phyloP scores from a whole-genome alignment of 2,329 filamentous ascomycete species.

The Fusarium euwallaceae region DNA sequence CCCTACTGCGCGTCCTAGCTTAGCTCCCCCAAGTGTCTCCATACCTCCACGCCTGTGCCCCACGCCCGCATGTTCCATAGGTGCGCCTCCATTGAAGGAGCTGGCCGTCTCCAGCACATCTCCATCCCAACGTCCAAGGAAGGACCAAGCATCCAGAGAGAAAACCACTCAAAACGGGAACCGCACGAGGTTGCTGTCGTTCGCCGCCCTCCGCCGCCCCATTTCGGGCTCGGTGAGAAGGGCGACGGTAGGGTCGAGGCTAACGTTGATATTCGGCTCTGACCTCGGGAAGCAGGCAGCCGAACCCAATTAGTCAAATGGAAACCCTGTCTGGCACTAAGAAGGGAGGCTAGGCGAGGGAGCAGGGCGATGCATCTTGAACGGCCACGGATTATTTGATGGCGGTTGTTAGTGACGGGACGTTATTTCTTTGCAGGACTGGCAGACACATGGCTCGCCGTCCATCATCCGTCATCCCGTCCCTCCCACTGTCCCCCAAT shows the following conservation, averaged over 20 bases:
- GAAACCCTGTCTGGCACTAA: conserved; percentile 4
- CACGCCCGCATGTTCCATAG: conserved; percentile 34
- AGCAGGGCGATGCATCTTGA: conserved; percentile 2
- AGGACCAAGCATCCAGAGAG: background rate
- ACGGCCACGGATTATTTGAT: conserved; percentile 20
- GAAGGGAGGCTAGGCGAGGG: background rate
- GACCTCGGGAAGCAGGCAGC: conserved; percentile 28
- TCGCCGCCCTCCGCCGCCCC: conserved; percentile 6
- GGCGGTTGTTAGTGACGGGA: conserved; percentile 18
- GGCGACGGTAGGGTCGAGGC: conserved; percentile 20
- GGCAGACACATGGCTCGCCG: conserved; percentile 25
- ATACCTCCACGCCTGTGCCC: conserved; percentile 25
- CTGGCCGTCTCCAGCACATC: conserved; percentile 13
- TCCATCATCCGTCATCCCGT: conserved; percentile 33
- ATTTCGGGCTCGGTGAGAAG: conserved; percentile 41
- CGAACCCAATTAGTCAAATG: conserved; percentile 24
- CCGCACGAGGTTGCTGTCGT: conserved; percentile 11
- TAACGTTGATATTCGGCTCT: conserved; percentile 28
- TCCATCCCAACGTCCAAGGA: conserved; percentile 11
- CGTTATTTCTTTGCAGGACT: conserved; percentile 17
- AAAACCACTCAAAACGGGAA: conserved; percentile 30
- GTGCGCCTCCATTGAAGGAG: conserved; percentile 38
- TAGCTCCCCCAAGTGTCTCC: conserved; percentile 21
- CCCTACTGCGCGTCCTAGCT: conserved; percentile 25
- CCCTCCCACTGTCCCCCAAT: conserved; percentile 23